These are phyloP conservation scores for Pseudocercospora eumusae DNA, from an alignment of 2,329 filamentous ascomycete species.

Conservation along the genomic window DNA sequence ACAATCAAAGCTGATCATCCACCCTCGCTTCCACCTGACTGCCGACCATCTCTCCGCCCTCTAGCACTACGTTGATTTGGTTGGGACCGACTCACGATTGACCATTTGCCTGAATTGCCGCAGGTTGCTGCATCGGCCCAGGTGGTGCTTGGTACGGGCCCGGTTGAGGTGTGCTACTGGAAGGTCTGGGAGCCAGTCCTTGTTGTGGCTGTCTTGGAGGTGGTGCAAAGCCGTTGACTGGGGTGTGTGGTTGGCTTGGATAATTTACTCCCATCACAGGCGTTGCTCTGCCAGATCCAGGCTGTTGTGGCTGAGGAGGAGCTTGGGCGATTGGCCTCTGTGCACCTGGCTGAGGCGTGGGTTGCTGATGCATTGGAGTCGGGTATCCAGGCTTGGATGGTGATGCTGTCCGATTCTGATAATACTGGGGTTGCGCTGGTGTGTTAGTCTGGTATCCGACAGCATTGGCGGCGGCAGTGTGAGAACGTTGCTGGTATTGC, in stretches of 20 bases:
- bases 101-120: constrained; percentile 24
- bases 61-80: not conserved
- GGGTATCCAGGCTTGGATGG: constrained; percentile 31
- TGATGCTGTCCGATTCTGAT: constrained; percentile 33
- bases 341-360: constrained; percentile 16
- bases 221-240: constrained; percentile 34
- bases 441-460: constrained; percentile 32
- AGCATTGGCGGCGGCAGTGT: constrained; percentile 28
- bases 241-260: constrained; percentile 35
- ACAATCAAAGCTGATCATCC: not conserved
- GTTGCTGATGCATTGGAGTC: constrained; percentile 16
- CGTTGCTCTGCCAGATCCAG: constrained; percentile 35
- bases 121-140: constrained; percentile 6
- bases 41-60: not conserved
- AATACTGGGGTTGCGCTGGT: constrained; percentile 21
- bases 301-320: constrained; percentile 18
- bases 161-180: constrained; percentile 34
- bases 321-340: constrained; percentile 27
- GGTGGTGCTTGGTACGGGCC: constrained; percentile 14
- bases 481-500: constrained; percentile 32
- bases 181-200: constrained; percentile 24
- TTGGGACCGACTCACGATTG: constrained; percentile 22
- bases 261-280: constrained; percentile 27
- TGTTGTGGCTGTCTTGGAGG: constrained; percentile 17
- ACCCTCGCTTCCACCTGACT: not conserved